Percentiles rank a stretch among this genome's conserved stretches.
Evolutionary conservation across 2,329 filamentous ascomycete species (phyloP).

Genomic region (Chrysoporthe puriensis): DNA sequence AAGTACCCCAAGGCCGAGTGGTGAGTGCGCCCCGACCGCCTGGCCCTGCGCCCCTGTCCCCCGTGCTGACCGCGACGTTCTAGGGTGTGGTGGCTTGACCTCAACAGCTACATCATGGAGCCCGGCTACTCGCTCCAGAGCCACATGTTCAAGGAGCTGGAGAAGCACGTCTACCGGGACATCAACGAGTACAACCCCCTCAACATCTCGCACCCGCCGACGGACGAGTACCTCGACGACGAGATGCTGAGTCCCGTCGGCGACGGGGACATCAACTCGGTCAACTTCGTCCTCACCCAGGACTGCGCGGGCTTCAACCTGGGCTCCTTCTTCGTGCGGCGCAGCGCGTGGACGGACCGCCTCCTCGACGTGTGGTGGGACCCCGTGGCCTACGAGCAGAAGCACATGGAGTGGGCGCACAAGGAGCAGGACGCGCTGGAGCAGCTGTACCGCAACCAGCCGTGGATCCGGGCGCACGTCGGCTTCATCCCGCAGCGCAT

Average conservation of each 20-base stretch:
- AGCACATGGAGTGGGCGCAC: conserved; percentile 98
- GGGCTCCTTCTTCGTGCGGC: conserved; percentile 88
- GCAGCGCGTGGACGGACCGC: conserved; percentile 87
- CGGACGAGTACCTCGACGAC: conserved; percentile 74
- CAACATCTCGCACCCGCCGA: conserved; percentile 85
- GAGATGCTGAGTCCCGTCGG: conserved; percentile 73
- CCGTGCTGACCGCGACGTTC: neutral
- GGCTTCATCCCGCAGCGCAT: conserved; percentile 89
- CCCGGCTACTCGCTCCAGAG: conserved; percentile 85
- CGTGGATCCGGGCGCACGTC: conserved; percentile 88
- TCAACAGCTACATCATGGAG: conserved; percentile 98
- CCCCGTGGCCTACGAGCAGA: conserved; percentile 94
- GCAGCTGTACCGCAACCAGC: conserved; percentile 86
- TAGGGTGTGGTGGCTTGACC: conserved; percentile 99
- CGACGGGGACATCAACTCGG: conserved; percentile 75
- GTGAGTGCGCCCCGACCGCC: conserved; percentile 53
- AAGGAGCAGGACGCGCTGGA: conserved; percentile 97
- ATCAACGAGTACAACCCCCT: conserved; percentile 96
- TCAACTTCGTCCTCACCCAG: conserved; percentile 88
- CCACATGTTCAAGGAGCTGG: conserved; percentile 85
- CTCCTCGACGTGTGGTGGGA: conserved; percentile 98
- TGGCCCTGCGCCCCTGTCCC: conserved; percentile 31
- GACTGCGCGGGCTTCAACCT: conserved; percentile 97
- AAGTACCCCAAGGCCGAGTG: conserved; percentile 97
- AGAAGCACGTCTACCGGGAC: conserved; percentile 81